Evolutionary conservation across 345 rosid species (phyloP).

Genomic region (Lepidium didymum): DNA sequence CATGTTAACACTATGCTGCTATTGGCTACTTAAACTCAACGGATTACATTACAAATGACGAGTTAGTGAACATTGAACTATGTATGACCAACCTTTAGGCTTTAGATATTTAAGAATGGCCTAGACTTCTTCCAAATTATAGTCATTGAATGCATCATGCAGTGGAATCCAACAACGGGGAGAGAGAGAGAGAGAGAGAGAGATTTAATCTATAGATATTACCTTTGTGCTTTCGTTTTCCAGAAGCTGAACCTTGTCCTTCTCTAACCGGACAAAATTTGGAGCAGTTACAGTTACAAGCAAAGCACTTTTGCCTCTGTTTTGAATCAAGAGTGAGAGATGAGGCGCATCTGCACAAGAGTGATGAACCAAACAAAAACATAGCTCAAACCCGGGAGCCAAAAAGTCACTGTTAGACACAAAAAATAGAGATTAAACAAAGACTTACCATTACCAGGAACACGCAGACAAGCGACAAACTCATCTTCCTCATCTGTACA

Average conservation of each 20-base stretch:
- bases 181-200: neutral
- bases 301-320: conserved; percentile 47
- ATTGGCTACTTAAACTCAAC: neutral
- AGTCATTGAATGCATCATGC: neutral
- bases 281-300: conserved; percentile 55
- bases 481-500: conserved; percentile 46
- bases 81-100: neutral
- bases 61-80: neutral
- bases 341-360: conserved; percentile 53
- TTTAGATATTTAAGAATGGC: neutral
- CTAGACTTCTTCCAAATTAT: neutral
- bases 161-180: neutral
- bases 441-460: conserved; percentile 68
- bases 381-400: neutral
- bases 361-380: neutral
- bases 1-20: neutral
- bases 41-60: neutral
- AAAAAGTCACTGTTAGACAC: neutral
- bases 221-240: conserved; percentile 51
- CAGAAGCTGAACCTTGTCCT: conserved; percentile 39
- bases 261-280: conserved; percentile 38
- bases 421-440: neutral
- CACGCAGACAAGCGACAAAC: conserved; percentile 72
- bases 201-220: neutral
- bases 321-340: conserved; percentile 63